Base-by-base conservation (phyloP, 306 rosid species). In the Corylus heterophylla region DNA sequence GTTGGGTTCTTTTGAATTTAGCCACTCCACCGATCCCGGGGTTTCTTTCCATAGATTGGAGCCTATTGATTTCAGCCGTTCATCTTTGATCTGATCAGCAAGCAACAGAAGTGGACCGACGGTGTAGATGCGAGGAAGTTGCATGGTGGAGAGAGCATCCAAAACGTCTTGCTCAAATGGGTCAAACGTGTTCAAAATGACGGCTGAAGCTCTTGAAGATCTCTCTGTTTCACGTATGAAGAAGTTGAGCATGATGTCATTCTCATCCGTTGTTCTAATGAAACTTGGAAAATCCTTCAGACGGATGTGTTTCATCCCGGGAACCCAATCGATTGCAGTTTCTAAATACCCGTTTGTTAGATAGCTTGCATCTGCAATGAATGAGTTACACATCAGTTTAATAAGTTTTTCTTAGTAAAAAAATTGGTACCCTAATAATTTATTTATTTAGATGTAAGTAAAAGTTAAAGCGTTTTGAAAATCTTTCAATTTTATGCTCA, bases 31-130 rank as follows among this genome's bases (percentile, higher is more conserved):
- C 67, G 77, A 80, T 0, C 74, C 56, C 0, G 55, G 27, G 12
- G 74, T 74, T 20, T 80, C 85, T 12, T 16, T 47, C 87, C 84
- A 80, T 0, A 84, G 82, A 68, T 37, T 80, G 8, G 79, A 31
- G 0, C 69, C 51, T 0, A 80, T 31, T 18, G 74, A 4, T 25
- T 25, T 56, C 44, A 47, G 8, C 0, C 31, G 54, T 5, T 75
- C 4, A 1, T 75, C 45, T 2, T 81, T 47, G 2, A 10, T 27
- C 27, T 73, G 74, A 17, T 51, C 12, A 22, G 73, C 69, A 22
- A 76, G 16, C 14, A 76, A 12, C 31, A 49, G 71, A 17, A 54
- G 63, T 22, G 77, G 72, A 3, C 82, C 77, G 4, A 56, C 4
- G 20, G 69, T 16, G 54, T n/a, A 54, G 16, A 54, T 12, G 1